Evolutionary conservation across 2,329 filamentous ascomycete species (phyloP).

Genomic region (Fusarium albidum): DNA sequence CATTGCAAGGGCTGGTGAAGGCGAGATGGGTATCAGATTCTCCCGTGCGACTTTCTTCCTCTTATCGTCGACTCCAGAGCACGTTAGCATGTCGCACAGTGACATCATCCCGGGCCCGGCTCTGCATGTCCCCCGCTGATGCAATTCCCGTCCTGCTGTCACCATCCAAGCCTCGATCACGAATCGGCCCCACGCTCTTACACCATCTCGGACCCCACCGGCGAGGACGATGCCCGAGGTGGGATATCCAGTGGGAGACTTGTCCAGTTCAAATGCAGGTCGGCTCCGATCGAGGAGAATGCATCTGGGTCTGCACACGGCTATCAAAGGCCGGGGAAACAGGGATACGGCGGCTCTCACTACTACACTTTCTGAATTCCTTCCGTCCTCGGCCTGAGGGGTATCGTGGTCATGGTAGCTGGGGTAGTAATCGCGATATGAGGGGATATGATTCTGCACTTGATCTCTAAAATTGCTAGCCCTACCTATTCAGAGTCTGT

Average conservation of each 20-base stretch:
- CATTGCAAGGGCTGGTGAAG: constrained; percentile 5
- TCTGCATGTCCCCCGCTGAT: constrained; percentile 11
- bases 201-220: constrained; percentile 36
- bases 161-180: constrained; percentile 31
- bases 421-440: too few relatives aligned
- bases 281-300: neutral
- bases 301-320: too few relatives aligned
- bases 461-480: too few relatives aligned
- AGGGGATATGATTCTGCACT: too few relatives aligned
- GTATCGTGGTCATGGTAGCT: too few relatives aligned
- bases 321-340: too few relatives aligned
- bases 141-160: constrained; percentile 14
- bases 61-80: constrained; percentile 15
- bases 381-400: too few relatives aligned
- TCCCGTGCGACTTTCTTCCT: constrained; percentile 1
- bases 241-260: neutral
- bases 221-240: neutral
- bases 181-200: constrained; percentile 35
- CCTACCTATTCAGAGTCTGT: too few relatives aligned
- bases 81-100: constrained; percentile 29
- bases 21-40: neutral
- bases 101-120: constrained; percentile 25
- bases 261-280: neutral
- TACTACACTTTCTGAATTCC: too few relatives aligned
- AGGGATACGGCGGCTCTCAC: too few relatives aligned